A percentile compares a stretch with the other conserved stretches of the same genome.
phyloP scores from a whole-genome alignment of 768 basidiomycete species.

The Lactarius deliciosus region DNA sequence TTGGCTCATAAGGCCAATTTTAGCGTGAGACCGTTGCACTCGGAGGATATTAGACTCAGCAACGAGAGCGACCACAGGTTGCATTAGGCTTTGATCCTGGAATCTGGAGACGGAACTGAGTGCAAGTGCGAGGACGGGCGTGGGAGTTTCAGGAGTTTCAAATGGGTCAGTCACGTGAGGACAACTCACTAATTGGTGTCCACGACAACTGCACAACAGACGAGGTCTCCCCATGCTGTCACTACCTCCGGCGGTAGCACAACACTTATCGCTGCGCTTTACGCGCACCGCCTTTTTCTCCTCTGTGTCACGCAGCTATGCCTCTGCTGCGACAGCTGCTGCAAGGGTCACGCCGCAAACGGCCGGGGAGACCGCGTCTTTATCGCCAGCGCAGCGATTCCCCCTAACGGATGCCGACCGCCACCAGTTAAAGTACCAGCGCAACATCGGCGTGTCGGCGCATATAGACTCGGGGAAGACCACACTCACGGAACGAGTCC shows the following conservation, averaged over 20 bases:
- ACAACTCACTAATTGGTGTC: neutral
- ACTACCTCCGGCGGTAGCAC: neutral
- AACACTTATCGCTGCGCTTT: neutral
- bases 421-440: slow-evolving; percentile 65
- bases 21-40: too few species aligned
- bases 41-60: neutral
- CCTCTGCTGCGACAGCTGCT: slow-evolving; percentile 18
- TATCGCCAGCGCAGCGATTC: slow-evolving; percentile 24
- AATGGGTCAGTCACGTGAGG: neutral
- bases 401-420: slow-evolving; percentile 64
- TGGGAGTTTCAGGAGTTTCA: too few species aligned
- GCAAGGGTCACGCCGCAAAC: neutral
- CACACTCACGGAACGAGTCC: slow-evolving; percentile 91
- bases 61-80: neutral
- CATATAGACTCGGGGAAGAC: slow-evolving; percentile 99
- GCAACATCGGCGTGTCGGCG: slow-evolving; percentile 96
- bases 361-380: neutral
- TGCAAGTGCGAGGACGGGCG: too few species aligned
- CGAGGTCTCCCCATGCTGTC: slow-evolving; percentile 4
- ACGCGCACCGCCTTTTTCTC: neutral
- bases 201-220: neutral
- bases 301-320: slow-evolving; percentile 10
- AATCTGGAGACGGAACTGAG: neutral
- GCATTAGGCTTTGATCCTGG: neutral
- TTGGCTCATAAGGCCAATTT: too few species aligned